Conservation (phyloP, 495 filamentous ascomycete species). For the Penicillium turbatum region DNA sequence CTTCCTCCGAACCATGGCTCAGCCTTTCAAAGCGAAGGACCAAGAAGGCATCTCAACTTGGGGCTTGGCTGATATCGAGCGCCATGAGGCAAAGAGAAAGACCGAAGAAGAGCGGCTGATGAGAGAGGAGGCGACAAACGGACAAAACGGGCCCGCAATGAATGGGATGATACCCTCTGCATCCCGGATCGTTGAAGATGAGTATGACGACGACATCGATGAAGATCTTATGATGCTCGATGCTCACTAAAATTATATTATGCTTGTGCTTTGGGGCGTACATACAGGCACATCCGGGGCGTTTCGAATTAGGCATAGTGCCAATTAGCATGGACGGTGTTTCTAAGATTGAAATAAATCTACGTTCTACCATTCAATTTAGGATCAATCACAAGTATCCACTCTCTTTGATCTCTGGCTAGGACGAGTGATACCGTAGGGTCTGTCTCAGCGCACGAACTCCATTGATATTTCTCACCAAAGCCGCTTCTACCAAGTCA, state of each 20-base stretch:
- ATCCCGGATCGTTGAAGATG: constrained; percentile 32
- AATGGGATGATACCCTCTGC: constrained; percentile 21
- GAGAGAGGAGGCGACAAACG: constrained; percentile 21
- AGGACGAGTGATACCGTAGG: too few relatives aligned
- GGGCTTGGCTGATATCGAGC: constrained; percentile 71
- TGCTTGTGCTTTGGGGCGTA: not conserved
- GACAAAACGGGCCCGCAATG: constrained; percentile 23
- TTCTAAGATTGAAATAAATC: constrained; percentile 7
- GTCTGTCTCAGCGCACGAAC: too few relatives aligned
- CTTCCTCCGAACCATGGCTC: constrained; percentile 85
- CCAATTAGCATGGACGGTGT: constrained; percentile 24
- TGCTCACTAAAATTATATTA: constrained; percentile 40
- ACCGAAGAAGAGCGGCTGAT: constrained; percentile 59
- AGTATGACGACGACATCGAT: constrained; percentile 61
- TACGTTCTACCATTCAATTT: not conserved
- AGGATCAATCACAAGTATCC: not conserved
- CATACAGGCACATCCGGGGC: constrained; percentile 10
- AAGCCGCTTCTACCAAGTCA: too few relatives aligned
- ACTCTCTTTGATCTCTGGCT: too few relatives aligned
- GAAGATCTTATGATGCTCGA: constrained; percentile 59
- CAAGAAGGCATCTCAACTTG: constrained; percentile 92
- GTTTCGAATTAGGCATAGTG: constrained; percentile 17
- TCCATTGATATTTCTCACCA: too few relatives aligned
- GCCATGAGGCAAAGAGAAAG: constrained; percentile 65
- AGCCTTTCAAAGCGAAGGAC: constrained; percentile 75